phyloP scores from a whole-genome alignment of 1,284 basidiomycete genomes.

The Fomitiporia mediterranea region DNA sequence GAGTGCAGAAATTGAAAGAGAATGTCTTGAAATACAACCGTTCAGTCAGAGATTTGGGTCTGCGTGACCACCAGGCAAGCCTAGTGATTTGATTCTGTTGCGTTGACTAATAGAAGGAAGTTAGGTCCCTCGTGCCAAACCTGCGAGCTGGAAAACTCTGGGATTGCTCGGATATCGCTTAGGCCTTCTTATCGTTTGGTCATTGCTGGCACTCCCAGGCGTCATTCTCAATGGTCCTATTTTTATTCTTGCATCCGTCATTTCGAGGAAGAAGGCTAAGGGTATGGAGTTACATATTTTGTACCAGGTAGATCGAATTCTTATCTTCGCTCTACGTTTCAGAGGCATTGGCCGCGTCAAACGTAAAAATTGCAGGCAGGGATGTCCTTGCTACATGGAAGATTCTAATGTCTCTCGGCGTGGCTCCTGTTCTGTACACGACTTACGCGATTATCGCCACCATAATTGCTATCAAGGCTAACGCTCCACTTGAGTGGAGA shows the following conservation, averaged over 20 bases:
- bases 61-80: constrained; percentile 93
- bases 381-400: constrained; percentile 99
- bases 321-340: too few relatives aligned
- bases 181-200: constrained; percentile 80
- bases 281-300: constrained; percentile 42
- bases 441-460: constrained; percentile 83
- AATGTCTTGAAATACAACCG: constrained; percentile 96
- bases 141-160: constrained; percentile 83
- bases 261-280: constrained; percentile 89
- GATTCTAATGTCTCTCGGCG: constrained; percentile 89
- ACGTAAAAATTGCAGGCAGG: constrained; percentile 91
- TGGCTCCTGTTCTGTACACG: constrained; percentile 85
- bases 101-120: background rate
- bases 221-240: constrained; percentile 95
- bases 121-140: constrained; percentile 78
- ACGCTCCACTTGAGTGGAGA: constrained; percentile 59
- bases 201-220: constrained; percentile 86
- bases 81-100: background rate
- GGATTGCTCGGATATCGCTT: constrained; percentile 85
- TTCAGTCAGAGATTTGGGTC: constrained; percentile 85
- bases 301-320: too few relatives aligned
- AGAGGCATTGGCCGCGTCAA: constrained; percentile 97
- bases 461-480: constrained; percentile 66
- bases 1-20: constrained; percentile 76
- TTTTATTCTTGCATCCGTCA: constrained; percentile 88